A percentile compares a stretch with the other conserved stretches of the same genome.
phyloP scores from a whole-genome alignment of 495 filamentous ascomycete genomes.

The Tetracladium setigerum region DNA sequence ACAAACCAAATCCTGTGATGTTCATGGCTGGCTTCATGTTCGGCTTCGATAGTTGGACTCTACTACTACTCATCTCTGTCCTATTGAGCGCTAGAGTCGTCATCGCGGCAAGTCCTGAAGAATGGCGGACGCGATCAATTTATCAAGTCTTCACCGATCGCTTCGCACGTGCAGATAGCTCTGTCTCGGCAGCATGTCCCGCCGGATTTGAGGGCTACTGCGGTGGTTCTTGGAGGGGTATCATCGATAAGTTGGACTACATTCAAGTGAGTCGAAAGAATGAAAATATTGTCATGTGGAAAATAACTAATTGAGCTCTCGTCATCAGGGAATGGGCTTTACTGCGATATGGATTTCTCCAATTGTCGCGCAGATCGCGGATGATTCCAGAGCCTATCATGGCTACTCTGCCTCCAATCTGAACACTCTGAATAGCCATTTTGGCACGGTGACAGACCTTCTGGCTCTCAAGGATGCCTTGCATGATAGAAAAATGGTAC shows the following conservation, averaged over 20 bases:
- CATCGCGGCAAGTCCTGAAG: conserved; percentile 7
- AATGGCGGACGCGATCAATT: conserved; percentile 55
- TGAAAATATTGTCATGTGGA: not conserved
- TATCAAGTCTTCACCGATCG: conserved; percentile 72
- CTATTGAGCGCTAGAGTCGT: too few relatives aligned
- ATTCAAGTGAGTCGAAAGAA: too few relatives aligned
- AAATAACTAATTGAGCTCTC: too few relatives aligned
- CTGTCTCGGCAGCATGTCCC: conserved; percentile 34
- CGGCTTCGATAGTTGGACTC: too few relatives aligned
- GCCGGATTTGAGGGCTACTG: conserved; percentile 55
- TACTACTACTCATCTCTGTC: too few relatives aligned
- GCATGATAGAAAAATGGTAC: conserved; percentile 54
- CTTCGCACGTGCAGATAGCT: conserved; percentile 59
- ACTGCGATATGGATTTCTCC: conserved; percentile 78
- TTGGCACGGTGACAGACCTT: conserved; percentile 59
- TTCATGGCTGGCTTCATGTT: too few relatives aligned
- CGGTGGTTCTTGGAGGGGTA: conserved; percentile 65
- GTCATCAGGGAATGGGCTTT: conserved; percentile 62
- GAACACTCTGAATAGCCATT: conserved; percentile 53
- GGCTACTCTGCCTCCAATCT: conserved; percentile 69
- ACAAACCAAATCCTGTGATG: too few relatives aligned
- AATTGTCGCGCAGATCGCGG: conserved; percentile 49
- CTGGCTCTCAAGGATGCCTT: conserved; percentile 46
- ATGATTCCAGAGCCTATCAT: conserved; percentile 44
- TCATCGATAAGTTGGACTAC: conserved; percentile 59